A percentile compares a stretch with the other conserved stretches of the same genome.
phyloP scores from a whole-genome alignment of 352 stramenopile genomes.

The Phytophthora agathidicida region DNA sequence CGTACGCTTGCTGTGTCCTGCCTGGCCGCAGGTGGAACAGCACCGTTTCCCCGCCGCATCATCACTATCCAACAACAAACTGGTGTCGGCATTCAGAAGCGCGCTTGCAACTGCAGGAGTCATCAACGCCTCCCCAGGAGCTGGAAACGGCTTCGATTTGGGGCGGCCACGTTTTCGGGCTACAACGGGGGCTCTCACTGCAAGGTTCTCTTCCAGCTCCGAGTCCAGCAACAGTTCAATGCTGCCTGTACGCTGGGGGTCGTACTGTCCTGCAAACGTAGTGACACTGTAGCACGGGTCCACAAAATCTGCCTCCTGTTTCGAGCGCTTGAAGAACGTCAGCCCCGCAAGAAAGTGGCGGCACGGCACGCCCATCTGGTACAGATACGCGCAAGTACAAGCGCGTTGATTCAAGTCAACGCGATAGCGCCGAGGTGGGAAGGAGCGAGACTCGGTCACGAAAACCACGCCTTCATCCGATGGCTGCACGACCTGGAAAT shows the following conservation, averaged over 20 bases:
- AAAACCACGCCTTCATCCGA: constrained; percentile 34
- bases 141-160: constrained; percentile 28
- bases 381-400: constrained; percentile 43
- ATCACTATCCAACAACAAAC: constrained; percentile 1
- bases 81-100: constrained; percentile 8
- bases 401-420: constrained; percentile 32
- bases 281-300: constrained; percentile 30
- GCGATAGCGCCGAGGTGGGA: constrained; percentile 40
- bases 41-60: constrained; percentile 21
- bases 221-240: constrained; percentile 43
- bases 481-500: constrained; percentile 44
- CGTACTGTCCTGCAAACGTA: constrained; percentile 36
- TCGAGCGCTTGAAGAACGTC: constrained; percentile 32
- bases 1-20: constrained; percentile 38
- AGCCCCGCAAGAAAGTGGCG: constrained; percentile 40
- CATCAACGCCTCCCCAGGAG: constrained; percentile 12
- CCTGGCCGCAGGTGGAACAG: constrained; percentile 31
- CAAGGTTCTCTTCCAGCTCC: constrained; percentile 36
- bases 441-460: constrained; percentile 43
- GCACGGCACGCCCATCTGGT: constrained; percentile 40
- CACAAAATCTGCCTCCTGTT: constrained; percentile 21
- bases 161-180: constrained; percentile 39
- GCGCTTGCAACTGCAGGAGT: constrained; percentile 10
- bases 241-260: constrained; percentile 22
- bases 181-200: constrained; percentile 30